Percentiles rank a stretch among this genome's conserved stretches.
Evolutionary conservation across 2,329 filamentous ascomycete genomes (phyloP).

Genomic region (Sarocladiaceae sp.): DNA sequence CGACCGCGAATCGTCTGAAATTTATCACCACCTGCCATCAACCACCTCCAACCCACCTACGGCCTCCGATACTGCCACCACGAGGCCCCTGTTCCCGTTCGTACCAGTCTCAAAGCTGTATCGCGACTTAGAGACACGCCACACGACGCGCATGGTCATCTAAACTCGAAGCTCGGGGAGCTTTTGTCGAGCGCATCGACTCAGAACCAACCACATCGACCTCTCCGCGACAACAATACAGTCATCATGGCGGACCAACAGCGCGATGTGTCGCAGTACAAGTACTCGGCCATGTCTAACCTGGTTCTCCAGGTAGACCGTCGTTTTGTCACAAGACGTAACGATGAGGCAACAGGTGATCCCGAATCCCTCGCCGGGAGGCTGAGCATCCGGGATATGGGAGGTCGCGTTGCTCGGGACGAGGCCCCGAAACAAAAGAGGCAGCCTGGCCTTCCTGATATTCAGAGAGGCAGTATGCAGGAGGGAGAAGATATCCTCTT

Average conservation of each 20-base stretch:
- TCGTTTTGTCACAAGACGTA: conserved; percentile 86
- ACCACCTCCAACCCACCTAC: background rate
- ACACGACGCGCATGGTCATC: conserved; percentile 24
- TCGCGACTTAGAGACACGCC: background rate
- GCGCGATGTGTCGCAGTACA: conserved; percentile 90
- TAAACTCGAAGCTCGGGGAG: conserved; percentile 25
- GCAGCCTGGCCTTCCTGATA: conserved; percentile 56
- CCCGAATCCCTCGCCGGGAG: conserved; percentile 94
- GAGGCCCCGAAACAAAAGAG: conserved; percentile 77
- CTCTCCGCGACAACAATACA: conserved; percentile 11
- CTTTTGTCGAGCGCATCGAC: conserved; percentile 28
- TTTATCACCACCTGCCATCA: conserved; percentile 8
- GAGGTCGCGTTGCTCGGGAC: conserved; percentile 73
- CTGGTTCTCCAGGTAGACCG: conserved; percentile 99
- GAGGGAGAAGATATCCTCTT: conserved; percentile 81
- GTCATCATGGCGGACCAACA: conserved; percentile 66
- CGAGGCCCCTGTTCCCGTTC: background rate
- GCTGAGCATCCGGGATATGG: conserved; percentile 93
- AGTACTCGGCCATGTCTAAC: conserved; percentile 99
- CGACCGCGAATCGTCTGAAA: conserved; percentile 7
- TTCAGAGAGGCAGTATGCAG: conserved; percentile 68
- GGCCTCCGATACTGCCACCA: background rate
- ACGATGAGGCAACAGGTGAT: conserved; percentile 92
- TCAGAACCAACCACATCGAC: no score
- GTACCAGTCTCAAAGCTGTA: background rate